A percentile compares a stretch with the other conserved stretches of the same genome.
These are phyloP conservation scores for Leccinum obscurum DNA, from an alignment of 768 basidiomycete species.

Conservation along the genomic window DNA sequence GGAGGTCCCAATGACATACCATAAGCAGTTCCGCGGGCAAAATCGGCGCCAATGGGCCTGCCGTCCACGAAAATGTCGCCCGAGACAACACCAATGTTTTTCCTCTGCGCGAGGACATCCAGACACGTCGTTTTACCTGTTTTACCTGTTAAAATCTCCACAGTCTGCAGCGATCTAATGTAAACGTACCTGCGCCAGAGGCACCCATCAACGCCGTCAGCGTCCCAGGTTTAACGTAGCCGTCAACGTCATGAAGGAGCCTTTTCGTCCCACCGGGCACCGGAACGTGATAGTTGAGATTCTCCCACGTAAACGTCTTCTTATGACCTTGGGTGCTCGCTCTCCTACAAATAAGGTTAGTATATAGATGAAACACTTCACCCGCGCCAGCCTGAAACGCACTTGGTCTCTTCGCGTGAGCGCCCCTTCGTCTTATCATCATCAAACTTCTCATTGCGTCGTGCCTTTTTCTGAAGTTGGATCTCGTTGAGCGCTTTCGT, in stretches of 20 bases:
- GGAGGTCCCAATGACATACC: constrained; percentile 40
- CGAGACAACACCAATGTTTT: constrained; percentile 65
- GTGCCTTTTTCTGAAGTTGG: constrained; percentile 54
- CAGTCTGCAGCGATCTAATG: constrained; percentile 7
- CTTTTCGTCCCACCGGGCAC: constrained; percentile 57
- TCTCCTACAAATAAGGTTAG: constrained; percentile 7
- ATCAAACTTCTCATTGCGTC: constrained; percentile 31
- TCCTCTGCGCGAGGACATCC: constrained; percentile 71
- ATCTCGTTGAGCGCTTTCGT: constrained; percentile 53
- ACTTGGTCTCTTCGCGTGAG: constrained; percentile 18
- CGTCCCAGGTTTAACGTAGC: constrained; percentile 85
- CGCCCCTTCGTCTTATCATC: constrained; percentile 24
- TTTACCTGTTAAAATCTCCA: constrained; percentile 8
- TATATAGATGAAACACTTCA: neutral
- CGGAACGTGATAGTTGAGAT: constrained; percentile 75
- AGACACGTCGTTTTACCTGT: constrained; percentile 75
- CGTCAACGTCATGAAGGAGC: constrained; percentile 73
- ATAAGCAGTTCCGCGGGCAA: constrained; percentile 74
- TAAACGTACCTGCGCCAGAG: constrained; percentile 63
- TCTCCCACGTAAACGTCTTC: constrained; percentile 78
- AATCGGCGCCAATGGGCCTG: constrained; percentile 56
- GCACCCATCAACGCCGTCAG: constrained; percentile 89
- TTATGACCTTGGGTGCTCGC: constrained; percentile 5
- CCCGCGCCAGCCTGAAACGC: constrained; percentile 2
- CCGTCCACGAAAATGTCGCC: constrained; percentile 70